Conservation (phyloP, 495 filamentous ascomycete species). For the Neurospora sp. region DNA sequence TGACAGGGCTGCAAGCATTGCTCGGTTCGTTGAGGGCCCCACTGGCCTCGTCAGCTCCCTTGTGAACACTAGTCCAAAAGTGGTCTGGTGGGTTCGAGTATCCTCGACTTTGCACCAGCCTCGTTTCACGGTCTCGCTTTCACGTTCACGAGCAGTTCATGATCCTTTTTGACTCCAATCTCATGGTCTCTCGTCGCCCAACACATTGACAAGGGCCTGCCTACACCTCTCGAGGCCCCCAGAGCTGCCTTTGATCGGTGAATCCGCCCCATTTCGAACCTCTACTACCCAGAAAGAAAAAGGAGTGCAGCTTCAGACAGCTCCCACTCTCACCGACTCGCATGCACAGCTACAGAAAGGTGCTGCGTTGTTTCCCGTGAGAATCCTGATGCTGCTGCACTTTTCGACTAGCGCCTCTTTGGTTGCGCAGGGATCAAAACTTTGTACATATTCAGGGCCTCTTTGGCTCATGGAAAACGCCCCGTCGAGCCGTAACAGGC, state of each 20-base stretch:
- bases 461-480: not conserved
- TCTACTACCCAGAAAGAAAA: not conserved
- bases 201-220: not conserved
- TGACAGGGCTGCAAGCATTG: not conserved
- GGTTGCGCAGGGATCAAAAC: not conserved
- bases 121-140: not conserved
- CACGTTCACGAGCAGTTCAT: not conserved
- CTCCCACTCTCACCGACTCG: not conserved
- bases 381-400: not conserved
- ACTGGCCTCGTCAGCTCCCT: not conserved
- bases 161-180: not conserved
- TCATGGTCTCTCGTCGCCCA: not conserved
- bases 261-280: not conserved
- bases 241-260: not conserved
- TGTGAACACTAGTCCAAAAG: not conserved
- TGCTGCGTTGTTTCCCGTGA: not conserved
- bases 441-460: constrained; percentile 3
- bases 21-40: not conserved
- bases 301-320: not conserved
- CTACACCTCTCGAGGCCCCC: not conserved
- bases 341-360: not conserved
- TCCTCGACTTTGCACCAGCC: not conserved
- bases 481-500: not conserved
- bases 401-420: not conserved
- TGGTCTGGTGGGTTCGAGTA: not conserved